Evolutionary conservation across 2,329 filamentous ascomycete species (phyloP).

Genomic region (Alternaria burnsii): DNA sequence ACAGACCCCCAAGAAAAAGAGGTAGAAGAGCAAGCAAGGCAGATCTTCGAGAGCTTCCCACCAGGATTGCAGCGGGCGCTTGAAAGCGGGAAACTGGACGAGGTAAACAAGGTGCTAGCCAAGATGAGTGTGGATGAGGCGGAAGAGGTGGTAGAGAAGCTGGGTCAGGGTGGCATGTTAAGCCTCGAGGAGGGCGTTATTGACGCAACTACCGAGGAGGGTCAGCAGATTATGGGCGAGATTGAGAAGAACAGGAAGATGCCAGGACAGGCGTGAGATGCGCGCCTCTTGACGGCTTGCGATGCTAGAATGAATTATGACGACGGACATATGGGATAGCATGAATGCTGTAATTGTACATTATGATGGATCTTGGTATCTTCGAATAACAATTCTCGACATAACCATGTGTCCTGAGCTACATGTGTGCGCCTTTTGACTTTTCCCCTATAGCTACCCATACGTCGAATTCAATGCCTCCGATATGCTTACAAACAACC

Average conservation of each 20-base stretch:
- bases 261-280: conserved; percentile 49
- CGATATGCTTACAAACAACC: not conserved
- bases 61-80: conserved; percentile 83
- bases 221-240: conserved; percentile 77
- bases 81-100: conserved; percentile 86
- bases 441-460: not conserved
- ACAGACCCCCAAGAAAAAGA: conserved; percentile 64
- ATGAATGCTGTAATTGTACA: conserved; percentile 19
- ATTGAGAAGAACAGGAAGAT: conserved; percentile 59
- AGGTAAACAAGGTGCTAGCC: conserved; percentile 86
- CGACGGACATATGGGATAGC: not conserved
- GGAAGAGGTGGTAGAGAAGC: conserved; percentile 81
- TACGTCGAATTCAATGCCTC: not conserved
- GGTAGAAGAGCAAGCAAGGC: conserved; percentile 67
- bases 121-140: conserved; percentile 90
- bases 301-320: not conserved
- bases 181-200: conserved; percentile 94
- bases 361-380: conserved; percentile 15
- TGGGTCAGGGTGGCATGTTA: conserved; percentile 86
- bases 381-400: conserved; percentile 4
- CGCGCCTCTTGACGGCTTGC: not conserved
- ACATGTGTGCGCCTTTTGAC: not conserved
- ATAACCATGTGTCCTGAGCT: not conserved
- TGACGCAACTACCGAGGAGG: conserved; percentile 90
- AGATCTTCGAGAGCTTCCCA: conserved; percentile 84